These are phyloP conservation scores for Nakaseomyces delphensis DNA, from an alignment of 1,139 yeast genomes.

Conservation along the genomic window DNA sequence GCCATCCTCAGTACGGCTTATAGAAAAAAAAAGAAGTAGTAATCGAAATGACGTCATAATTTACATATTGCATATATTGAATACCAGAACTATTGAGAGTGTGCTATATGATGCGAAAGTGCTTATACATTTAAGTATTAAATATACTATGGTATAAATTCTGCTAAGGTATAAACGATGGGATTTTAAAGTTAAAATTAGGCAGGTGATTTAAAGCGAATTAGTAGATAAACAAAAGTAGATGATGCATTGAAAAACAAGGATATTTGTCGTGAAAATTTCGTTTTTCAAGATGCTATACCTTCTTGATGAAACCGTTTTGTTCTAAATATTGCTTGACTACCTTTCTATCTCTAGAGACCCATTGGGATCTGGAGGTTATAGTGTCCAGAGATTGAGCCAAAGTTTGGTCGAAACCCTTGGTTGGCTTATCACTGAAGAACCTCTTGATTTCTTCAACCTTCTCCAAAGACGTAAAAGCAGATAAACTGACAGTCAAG, in stretches of 20 bases:
- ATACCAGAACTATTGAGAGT: too few relatives aligned
- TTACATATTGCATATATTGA: too few relatives aligned
- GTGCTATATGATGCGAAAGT: too few relatives aligned
- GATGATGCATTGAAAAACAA: not conserved
- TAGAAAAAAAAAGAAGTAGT: not conserved
- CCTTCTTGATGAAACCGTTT: constrained; percentile 32
- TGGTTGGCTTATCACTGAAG: constrained; percentile 52
- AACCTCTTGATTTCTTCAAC: constrained; percentile 50
- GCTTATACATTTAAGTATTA: not conserved
- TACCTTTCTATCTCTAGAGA: constrained; percentile 49
- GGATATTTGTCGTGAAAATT: too few relatives aligned
- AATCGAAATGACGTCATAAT: not conserved
- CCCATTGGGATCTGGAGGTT: constrained; percentile 56
- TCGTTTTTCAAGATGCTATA: not conserved
- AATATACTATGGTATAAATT: too few relatives aligned
- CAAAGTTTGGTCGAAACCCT: constrained; percentile 66
- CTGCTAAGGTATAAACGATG: too few relatives aligned
- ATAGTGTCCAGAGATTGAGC: constrained; percentile 65
- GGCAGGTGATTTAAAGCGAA: not conserved
- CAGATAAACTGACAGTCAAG: constrained; percentile 51
- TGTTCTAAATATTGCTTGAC: constrained; percentile 47
- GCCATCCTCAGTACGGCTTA: not conserved
- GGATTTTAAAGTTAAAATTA: too few relatives aligned
- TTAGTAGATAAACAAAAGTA: not conserved
- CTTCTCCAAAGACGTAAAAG: constrained; percentile 56